These are phyloP conservation scores for Hemisphaericaspora subhashii DNA, from an alignment of 1,139 yeast genomes.

Conservation along the genomic window DNA sequence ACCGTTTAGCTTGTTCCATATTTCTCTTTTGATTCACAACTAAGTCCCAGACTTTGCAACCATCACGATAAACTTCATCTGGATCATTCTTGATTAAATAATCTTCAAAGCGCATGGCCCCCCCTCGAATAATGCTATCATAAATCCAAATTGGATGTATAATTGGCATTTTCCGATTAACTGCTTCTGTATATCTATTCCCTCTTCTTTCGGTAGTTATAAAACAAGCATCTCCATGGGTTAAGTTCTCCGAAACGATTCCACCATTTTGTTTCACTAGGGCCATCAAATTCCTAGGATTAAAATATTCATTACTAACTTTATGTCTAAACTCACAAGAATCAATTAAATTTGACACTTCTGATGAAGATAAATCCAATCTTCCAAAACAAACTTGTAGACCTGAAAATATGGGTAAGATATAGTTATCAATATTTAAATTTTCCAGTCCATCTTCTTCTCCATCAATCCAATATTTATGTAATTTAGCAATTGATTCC, in stretches of 20 bases:
- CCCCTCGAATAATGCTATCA: slow-evolving; percentile 62
- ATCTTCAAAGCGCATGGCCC: slow-evolving; percentile 50
- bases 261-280: slow-evolving; percentile 60
- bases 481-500: slow-evolving; percentile 43
- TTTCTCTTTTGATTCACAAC: slow-evolving; percentile 3
- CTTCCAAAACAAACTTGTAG: slow-evolving; percentile 56
- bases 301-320: slow-evolving; percentile 23
- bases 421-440: slow-evolving; percentile 23
- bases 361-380: slow-evolving; percentile 23
- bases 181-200: slow-evolving; percentile 60
- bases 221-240: slow-evolving; percentile 51
- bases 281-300: slow-evolving; percentile 23
- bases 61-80: slow-evolving; percentile 36
- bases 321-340: slow-evolving; percentile 3
- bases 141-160: slow-evolving; percentile 76
- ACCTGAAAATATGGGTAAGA: slow-evolving; percentile 48
- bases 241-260: slow-evolving; percentile 53
- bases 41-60: slow-evolving; percentile 55
- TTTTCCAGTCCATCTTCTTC: slow-evolving; percentile 25
- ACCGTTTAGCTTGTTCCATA: slow-evolving; percentile 1
- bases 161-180: slow-evolving; percentile 66
- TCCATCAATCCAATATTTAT: slow-evolving; percentile 56
- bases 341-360: slow-evolving; percentile 6
- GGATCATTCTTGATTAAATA: slow-evolving; percentile 33
- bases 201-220: slow-evolving; percentile 58